A percentile compares a stretch with the other conserved stretches of the same genome.
Evolutionary conservation across 192 early-diverging fungal genomes (phyloP).

Genomic region (Coemansia sp.): DNA sequence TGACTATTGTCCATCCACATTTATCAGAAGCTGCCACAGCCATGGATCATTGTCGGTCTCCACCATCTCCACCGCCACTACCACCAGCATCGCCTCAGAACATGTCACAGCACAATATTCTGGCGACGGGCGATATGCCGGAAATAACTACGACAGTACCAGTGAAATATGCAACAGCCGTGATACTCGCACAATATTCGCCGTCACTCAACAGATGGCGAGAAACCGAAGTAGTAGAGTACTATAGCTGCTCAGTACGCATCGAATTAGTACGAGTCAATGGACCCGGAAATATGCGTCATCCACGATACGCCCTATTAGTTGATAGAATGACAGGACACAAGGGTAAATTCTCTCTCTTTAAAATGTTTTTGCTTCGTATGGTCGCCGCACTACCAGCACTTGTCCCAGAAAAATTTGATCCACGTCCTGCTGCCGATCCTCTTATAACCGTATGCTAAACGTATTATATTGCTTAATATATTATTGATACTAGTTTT

Average conservation of each 20-base stretch:
- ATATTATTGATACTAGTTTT: slow-evolving; percentile 2
- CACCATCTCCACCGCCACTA: not conserved
- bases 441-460: slow-evolving; percentile 13
- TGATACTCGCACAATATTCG: slow-evolving; percentile 52
- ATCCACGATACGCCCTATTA: slow-evolving; percentile 32
- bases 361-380: slow-evolving; percentile 36
- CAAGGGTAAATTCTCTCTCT: slow-evolving; percentile 42
- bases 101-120: not conserved
- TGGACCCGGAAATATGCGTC: slow-evolving; percentile 3
- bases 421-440: slow-evolving; percentile 4
- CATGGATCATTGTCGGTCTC: not conserved
- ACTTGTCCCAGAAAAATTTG: slow-evolving; percentile 12
- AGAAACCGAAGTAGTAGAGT: slow-evolving; percentile 52
- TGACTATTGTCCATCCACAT: slow-evolving; percentile 20
- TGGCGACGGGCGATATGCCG: not conserved
- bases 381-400: slow-evolving; percentile 33
- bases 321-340: slow-evolving; percentile 49
- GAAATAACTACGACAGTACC: slow-evolving; percentile 25
- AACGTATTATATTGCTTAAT: not conserved
- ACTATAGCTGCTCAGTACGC: slow-evolving; percentile 52
- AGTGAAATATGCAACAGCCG: slow-evolving; percentile 27
- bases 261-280: slow-evolving; percentile 44
- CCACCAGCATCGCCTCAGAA: not conserved
- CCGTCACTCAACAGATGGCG: slow-evolving; percentile 46
- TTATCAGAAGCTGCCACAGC: not conserved